Evolutionary conservation across 139 green algal species (phyloP), one percentile per base, ranked within the genome.

Genomic region (Coelastrella sp.): DNA sequence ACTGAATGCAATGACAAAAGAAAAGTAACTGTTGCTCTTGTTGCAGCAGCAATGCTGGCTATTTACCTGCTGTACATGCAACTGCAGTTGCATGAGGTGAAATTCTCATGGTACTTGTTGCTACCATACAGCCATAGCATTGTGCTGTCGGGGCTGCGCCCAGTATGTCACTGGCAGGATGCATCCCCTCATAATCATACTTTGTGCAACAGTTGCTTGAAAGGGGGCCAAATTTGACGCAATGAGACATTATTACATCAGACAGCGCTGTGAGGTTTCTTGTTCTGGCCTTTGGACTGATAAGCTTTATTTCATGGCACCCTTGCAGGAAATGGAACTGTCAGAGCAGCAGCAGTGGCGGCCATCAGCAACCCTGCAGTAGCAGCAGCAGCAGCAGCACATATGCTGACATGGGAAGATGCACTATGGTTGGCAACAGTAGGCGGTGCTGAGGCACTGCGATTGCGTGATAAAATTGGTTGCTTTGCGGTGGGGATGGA

Each of bases 341-440:
- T 12, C 6, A 58, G 11, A 66, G 15, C 78, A 83, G 24, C 74
- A 81, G 35, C 78, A 83, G 49, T 58, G 11, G 68, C 85, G 12
- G 85, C 85, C 58, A 83, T 61, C 73, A 74, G 22, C 85, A 83
- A 73, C 27, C 85, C 72, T 9, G 72, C 72, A 35, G 85, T 89
- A 8, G 22, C 85, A 60, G 72, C 70, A 72, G 85, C 85, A 60
- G 87, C 87, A 6, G 24, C 27, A 7, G 61, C 27, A 19, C 87
- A 90, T 56, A 58, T 87, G 76, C n/a, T 90, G 8, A 80, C 35
- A 14, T 90, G 87, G 87, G 63, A 94, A 85, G 93, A 95, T 73
- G 94, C 92, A 25, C 91, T 97, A 61, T 97, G 93, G 92, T 89
- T 97, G 63, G 95, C 94, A 4, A 97, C 95, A 0, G 63, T 93